Evolutionary conservation across 208 protist genomes (phyloP).

Genomic region (Novymonas esmeraldas): DNA sequence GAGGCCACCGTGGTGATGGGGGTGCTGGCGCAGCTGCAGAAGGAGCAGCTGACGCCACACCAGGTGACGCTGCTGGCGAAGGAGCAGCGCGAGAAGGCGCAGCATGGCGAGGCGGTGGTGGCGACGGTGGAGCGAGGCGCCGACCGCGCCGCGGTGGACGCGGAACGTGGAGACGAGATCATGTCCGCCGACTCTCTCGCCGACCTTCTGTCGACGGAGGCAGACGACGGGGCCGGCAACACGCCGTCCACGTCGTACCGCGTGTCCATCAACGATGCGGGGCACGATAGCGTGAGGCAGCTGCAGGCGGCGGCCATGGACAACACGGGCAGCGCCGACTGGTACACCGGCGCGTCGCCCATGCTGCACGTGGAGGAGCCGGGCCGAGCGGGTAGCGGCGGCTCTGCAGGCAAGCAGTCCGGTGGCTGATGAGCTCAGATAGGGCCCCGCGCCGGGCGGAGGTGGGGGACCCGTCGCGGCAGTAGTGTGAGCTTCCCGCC

Average conservation of each 20-base stretch:
- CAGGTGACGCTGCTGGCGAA: conserved; percentile 72
- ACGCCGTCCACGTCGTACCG: conserved; percentile 32
- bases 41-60: conserved; percentile 87
- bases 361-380: conserved; percentile 25
- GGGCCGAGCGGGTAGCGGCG: conserved; percentile 8
- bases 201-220: conserved; percentile 55
- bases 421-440: not conserved
- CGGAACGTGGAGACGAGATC: conserved; percentile 13
- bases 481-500: too few species aligned
- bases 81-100: conserved; percentile 49
- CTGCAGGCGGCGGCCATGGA: conserved; percentile 66
- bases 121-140: conserved; percentile 41
- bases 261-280: conserved; percentile 43
- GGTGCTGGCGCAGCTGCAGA: conserved; percentile 82
- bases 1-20: conserved; percentile 88
- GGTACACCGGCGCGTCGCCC: conserved; percentile 65
- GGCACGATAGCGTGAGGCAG: conserved; percentile 59
- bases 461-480: too few species aligned
- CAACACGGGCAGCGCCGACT: conserved; percentile 47
- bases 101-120: conserved; percentile 36
- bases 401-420: not conserved
- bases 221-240: conserved; percentile 31
- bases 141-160: not conserved
- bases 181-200: conserved; percentile 71
- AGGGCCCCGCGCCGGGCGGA: too few species aligned